These are phyloP conservation scores for Yamadazyma mexicana DNA, from an alignment of 1,139 yeast genomes.

Conservation along the genomic window DNA sequence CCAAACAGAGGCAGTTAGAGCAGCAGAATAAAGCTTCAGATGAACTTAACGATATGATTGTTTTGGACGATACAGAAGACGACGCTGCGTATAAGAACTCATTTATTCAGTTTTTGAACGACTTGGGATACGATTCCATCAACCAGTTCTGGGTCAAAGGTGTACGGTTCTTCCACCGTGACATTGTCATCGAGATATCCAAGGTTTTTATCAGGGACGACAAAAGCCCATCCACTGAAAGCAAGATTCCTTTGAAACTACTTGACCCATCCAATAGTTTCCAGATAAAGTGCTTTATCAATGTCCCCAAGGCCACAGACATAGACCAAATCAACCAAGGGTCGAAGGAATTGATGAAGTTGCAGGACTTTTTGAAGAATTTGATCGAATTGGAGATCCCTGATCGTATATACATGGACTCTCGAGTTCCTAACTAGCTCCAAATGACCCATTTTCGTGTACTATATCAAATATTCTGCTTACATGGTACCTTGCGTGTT, in stretches of 20 bases:
- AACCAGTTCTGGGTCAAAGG: conserved; percentile 72
- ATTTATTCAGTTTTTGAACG: conserved; percentile 52
- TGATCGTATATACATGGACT: conserved; percentile 78
- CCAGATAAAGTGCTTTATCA: conserved; percentile 66
- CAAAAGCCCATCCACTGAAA: conserved; percentile 12
- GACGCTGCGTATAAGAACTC: conserved; percentile 28
- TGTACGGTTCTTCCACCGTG: conserved; percentile 61
- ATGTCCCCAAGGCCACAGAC: conserved; percentile 73
- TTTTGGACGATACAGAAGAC: conserved; percentile 1
- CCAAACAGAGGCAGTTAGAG: conserved; percentile 2
- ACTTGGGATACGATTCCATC: conserved; percentile 69
- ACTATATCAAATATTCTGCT: too few relatives aligned
- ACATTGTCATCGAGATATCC: conserved; percentile 60
- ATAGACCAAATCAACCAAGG: conserved; percentile 70
- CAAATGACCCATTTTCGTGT: too few relatives aligned
- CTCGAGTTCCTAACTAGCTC: conserved; percentile 45
- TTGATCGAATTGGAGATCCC: conserved; percentile 70
- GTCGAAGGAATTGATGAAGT: conserved; percentile 56
- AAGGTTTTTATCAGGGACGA: conserved; percentile 50
- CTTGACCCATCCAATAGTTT: conserved; percentile 58
- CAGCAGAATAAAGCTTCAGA: conserved; percentile 1
- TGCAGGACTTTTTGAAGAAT: conserved; percentile 67
- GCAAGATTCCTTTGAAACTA: conserved; percentile 38
- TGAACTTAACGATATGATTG: conserved; percentile 3
- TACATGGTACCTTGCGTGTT: too few relatives aligned